Conservation (phyloP, 495 filamentous ascomycete species). For the Sordaria brevicollis region DNA sequence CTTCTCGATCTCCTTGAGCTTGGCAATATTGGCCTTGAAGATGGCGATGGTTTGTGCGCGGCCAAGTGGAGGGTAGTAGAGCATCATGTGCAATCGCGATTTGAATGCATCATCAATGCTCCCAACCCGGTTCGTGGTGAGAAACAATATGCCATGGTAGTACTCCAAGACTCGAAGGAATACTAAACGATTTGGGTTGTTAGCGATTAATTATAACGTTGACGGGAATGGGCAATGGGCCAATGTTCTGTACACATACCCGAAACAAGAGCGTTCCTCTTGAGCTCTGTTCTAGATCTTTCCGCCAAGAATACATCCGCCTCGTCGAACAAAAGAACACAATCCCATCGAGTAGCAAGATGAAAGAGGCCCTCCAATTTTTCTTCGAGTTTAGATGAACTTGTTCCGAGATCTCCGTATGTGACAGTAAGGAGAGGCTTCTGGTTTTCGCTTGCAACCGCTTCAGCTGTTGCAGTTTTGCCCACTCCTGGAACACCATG, state of each 20-base stretch:
- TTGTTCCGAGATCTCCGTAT: conserved; percentile 7
- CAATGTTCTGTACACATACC: background rate
- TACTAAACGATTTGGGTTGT: too few relatives aligned
- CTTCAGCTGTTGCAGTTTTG: conserved; percentile 7
- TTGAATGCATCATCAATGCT: conserved; percentile 46
- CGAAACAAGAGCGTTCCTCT: background rate
- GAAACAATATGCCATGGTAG: conserved; percentile 47
- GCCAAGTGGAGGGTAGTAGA: conserved; percentile 35
- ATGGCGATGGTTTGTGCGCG: conserved; percentile 20
- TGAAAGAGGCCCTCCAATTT: conserved; percentile 31
- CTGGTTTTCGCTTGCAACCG: background rate
- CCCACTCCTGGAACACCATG: conserved; percentile 6
- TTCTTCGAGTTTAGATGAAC: conserved; percentile 26
- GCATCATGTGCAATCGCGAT: conserved; percentile 40
- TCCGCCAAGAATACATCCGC: conserved; percentile 46
- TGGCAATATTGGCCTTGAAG: conserved; percentile 24
- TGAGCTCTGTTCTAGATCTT: background rate
- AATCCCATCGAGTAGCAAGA: conserved; percentile 36
- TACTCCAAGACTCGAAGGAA: conserved; percentile 51
- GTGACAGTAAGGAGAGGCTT: conserved; percentile 1
- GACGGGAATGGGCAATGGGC: too few relatives aligned
- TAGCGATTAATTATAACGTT: too few relatives aligned
- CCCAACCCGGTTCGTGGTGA: conserved; percentile 46
- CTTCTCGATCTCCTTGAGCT: conserved; percentile 1
- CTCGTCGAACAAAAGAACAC: conserved; percentile 46